A percentile compares a stretch with the other conserved stretches of the same genome.
Conservation (phyloP, 2,329 filamentous ascomycete genomes). For the Calonectria pseudoturangicola region DNA sequence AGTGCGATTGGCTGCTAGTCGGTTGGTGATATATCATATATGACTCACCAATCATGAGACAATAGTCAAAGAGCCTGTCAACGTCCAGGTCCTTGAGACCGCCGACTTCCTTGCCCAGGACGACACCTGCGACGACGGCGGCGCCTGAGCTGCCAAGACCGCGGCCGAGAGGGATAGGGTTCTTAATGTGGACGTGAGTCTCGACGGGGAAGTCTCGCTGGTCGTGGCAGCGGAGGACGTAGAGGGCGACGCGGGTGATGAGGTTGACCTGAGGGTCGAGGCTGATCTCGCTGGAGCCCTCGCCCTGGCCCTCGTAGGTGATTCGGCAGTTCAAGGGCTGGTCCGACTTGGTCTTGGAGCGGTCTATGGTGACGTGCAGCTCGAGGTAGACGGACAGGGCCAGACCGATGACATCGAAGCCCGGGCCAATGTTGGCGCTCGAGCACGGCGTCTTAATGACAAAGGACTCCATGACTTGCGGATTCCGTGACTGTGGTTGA, state of each 20-base stretch:
- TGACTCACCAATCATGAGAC: conserved; percentile 90
- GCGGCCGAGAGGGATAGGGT: conserved; percentile 93
- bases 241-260: conserved; percentile 94
- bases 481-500: conserved; percentile 69
- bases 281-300: conserved; percentile 82
- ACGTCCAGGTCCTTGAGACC: conserved; percentile 83
- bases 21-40: not conserved
- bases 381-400: conserved; percentile 96
- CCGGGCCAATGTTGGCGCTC: conserved; percentile 97
- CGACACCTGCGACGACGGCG: conserved; percentile 95
- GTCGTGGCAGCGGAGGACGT: conserved; percentile 94
- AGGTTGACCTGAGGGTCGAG: conserved; percentile 92
- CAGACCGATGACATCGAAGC: conserved; percentile 98
- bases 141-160: conserved; percentile 97
- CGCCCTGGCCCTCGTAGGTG: conserved; percentile 90
- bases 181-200: conserved; percentile 95
- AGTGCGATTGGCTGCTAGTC: not conserved
- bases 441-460: conserved; percentile 91
- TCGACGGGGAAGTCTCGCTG: conserved; percentile 88
- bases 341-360: conserved; percentile 70
- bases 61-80: conserved; percentile 93
- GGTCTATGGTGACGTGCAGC: conserved; percentile 85
- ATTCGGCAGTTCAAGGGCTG: conserved; percentile 89
- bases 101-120: conserved; percentile 92
- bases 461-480: conserved; percentile 74